These are phyloP conservation scores for Discostella pseudostelligera DNA, from an alignment of 108 stramenopile genomes.

Conservation along the genomic window DNA sequence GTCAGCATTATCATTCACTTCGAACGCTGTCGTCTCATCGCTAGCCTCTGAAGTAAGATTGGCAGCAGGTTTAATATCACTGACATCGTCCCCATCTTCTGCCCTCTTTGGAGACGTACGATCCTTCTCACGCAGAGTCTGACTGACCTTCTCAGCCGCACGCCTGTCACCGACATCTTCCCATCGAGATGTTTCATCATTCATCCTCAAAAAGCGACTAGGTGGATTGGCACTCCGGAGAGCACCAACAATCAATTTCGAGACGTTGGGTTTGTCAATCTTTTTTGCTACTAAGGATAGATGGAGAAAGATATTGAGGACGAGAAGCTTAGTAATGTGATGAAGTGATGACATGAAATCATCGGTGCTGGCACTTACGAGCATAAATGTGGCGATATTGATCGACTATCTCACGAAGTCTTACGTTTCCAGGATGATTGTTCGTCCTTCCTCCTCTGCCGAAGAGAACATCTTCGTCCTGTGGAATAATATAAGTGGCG, in stretches of 20 bases:
- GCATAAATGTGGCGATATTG: constrained; percentile 26
- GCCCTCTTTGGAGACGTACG: neutral
- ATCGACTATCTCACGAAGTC: constrained; percentile 79
- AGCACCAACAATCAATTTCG: constrained; percentile 69
- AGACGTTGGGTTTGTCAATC: constrained; percentile 73
- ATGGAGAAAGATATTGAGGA: constrained; percentile 19
- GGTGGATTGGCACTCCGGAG: constrained; percentile 39
- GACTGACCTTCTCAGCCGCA: constrained; percentile 47
- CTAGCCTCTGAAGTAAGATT: neutral
- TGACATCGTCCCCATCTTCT: no score
- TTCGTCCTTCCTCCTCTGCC: constrained; percentile 81
- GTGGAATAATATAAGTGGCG: constrained; percentile 9
- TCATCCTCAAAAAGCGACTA: constrained; percentile 69
- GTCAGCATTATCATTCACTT: neutral
- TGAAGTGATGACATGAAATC: constrained; percentile 61
- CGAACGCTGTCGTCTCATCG: neutral
- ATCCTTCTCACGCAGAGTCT: constrained; percentile 48
- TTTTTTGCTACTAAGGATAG: constrained; percentile 44
- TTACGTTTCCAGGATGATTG: constrained; percentile 79
- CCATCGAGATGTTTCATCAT: constrained; percentile 58
- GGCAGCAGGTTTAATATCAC: no score
- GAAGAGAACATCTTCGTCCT: constrained; percentile 49
- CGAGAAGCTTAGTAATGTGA: no score
- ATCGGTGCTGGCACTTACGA: constrained; percentile 34
- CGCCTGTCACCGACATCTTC: constrained; percentile 78